Evolutionary conservation across 2,329 filamentous ascomycete genomes (phyloP), one percentile per base, ranked within the genome.

Genomic region (Lomentospora prolificans): DNA sequence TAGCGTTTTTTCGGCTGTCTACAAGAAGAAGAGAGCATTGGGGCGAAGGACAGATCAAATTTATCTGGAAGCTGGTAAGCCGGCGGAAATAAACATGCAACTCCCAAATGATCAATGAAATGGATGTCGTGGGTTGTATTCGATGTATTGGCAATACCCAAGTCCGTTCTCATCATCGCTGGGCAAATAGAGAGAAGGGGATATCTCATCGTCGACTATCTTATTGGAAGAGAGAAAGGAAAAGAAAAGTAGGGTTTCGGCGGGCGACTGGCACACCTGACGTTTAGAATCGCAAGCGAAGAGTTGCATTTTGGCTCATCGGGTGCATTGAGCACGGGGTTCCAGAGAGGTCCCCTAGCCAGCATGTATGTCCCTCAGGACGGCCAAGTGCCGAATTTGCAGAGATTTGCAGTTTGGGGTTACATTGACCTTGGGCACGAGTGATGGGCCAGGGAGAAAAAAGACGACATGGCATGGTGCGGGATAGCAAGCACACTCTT

Each of bases 211-310:
- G 30, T 33, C 30, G 12, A 33, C 6, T 6, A 12, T 33, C 30
- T 33, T 12, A 33, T 41, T 41, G 36, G 44, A 22, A 48, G 44
- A 2, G 19, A 22, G 41, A 14, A 25, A 48, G 14, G 19, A 41
- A n/a, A 17, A 41, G 22, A 48, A 48, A 48, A 19, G 44, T 17
- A 41, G 36, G 36, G 36, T 41, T 41, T 48, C 44, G 8, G 5
- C 17, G 36, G n/a, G 36, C 17, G 24, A 22, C 44, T 25, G 44
- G 44, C 44, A 48, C 44, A 48, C 22, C 10, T 48, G 17, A 22
- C 24, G 44, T 48, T 48, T 25, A 48, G 44, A 48, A 17, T 48
- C 44, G 44, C 44, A 48, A 48, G 44, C 44, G 44, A 48, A 25
- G 44, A 22, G 44, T 48, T 10, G 24, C 22, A 48, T 48, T 48